Evolutionary conservation across 768 basidiomycete species (phyloP).

Genomic region (Suillus variegatus): DNA sequence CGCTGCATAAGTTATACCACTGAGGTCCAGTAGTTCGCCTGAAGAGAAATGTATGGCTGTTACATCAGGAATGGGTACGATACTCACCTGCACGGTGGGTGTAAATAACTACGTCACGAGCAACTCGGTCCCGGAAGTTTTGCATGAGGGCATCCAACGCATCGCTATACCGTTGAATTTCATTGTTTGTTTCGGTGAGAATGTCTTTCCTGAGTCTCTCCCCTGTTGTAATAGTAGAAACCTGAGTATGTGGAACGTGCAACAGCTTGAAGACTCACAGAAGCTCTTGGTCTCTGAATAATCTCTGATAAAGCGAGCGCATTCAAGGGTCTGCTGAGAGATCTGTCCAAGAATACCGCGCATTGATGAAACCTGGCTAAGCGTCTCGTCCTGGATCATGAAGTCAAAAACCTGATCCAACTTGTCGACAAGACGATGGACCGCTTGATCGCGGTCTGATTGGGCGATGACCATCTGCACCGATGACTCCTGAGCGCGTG

Average conservation of each 20-base stretch:
- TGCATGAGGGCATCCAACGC: slow-evolving; percentile 6
- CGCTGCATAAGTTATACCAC: background rate
- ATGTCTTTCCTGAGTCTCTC: background rate
- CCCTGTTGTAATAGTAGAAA: background rate
- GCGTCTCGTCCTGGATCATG: background rate
- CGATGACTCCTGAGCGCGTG: too few species aligned
- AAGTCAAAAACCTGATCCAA: slow-evolving; percentile 8
- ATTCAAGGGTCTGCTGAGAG: slow-evolving; percentile 8
- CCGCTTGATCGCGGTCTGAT: background rate
- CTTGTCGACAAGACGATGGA: slow-evolving; percentile 6
- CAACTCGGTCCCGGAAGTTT: background rate
- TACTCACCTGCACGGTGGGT: background rate
- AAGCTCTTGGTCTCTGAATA: slow-evolving; percentile 10
- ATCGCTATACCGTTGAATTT: background rate
- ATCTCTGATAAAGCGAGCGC: slow-evolving; percentile 8
- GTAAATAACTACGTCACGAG: background rate
- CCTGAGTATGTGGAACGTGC: too few species aligned
- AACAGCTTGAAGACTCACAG: slow-evolving; percentile 2
- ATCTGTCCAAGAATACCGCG: slow-evolving; percentile 2
- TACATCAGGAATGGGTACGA: background rate
- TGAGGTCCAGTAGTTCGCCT: background rate
- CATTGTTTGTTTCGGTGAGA: background rate
- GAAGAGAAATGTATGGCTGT: background rate
- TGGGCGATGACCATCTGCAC: slow-evolving; percentile 3
- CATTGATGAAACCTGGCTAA: background rate